Base-by-base conservation (phyloP, 192 early-diverging fungal species). In the Linnemannia zychae region DNA sequence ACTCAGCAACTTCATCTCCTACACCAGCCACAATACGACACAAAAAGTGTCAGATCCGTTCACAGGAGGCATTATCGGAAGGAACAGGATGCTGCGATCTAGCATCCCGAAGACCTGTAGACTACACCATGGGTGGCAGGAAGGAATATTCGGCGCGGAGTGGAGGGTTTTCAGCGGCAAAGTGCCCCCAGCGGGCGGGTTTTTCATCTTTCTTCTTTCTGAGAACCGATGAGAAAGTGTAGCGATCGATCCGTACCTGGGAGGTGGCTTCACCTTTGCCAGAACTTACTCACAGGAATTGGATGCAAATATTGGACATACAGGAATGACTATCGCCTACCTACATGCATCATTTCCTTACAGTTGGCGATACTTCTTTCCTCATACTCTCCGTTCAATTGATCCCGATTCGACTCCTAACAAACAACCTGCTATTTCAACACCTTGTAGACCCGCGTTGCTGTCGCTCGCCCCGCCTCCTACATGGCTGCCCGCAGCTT, bases 401-500 rank as follows among this genome's bases (percentile, higher is more conserved):
- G 36, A 22, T 47, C 17, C 47, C 7, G 20, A 47, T 38, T 52
- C 2, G 9, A 34, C 20, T 4, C 9, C 24, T 24, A 49, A 47
- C n/a, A 73, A 38, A 1, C 28, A 33, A 36, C 31, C 33, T 47
- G 33, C 4, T 72, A 48, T 46, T 63, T 75, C 57, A 28, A 67
- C 33, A 49, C 34, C 0, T 18, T 24, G 18, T 76, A 81, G 80
- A 81, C 80, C 72, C 82, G 82, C 77, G 82, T 60, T 76, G 82
- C 81, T 46, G 77, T 84, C 74, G 84, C 81, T 72, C 90, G 90
- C 80, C 88, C 83, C 67, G 82, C 88, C 48, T 87, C 88, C 47
- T 76, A 78, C 81, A 91, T 91, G 90, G 90, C 90, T 76, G 82
- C 86, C 65, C 90, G 90, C 74, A 87, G 77, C 80, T 88, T 91